Evolutionary conservation across 768 basidiomycete species (phyloP).

Genomic region (Lyophyllum semitale): DNA sequence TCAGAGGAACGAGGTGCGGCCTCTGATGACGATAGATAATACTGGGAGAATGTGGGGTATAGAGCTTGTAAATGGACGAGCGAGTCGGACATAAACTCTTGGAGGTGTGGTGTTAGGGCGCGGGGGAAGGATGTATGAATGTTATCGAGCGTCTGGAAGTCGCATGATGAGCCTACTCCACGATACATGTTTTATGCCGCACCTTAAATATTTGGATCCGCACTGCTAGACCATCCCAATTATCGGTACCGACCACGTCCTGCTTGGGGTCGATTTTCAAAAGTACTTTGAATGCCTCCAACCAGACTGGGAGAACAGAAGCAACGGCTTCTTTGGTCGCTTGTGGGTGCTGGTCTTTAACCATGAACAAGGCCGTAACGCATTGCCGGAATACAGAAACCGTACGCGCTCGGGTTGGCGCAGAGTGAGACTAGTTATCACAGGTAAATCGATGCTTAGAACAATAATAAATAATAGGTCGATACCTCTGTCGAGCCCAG

Average conservation of each 20-base stretch:
- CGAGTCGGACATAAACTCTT: slow-evolving; percentile 57
- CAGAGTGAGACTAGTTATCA: slow-evolving; percentile 57
- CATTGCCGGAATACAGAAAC: slow-evolving; percentile 91
- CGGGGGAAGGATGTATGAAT: slow-evolving; percentile 84
- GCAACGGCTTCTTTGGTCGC: slow-evolving; percentile 82
- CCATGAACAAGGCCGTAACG: slow-evolving; percentile 88
- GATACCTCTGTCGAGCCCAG: slow-evolving; percentile 73
- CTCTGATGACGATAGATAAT: slow-evolving; percentile 59
- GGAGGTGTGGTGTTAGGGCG: slow-evolving; percentile 62
- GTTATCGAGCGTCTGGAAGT: slow-evolving; percentile 69
- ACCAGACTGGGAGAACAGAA: slow-evolving; percentile 84
- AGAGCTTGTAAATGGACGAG: slow-evolving; percentile 61
- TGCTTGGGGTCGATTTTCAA: slow-evolving; percentile 61
- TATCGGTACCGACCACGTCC: slow-evolving; percentile 58
- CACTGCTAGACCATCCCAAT: slow-evolving; percentile 84
- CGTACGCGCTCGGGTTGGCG: slow-evolving; percentile 82
- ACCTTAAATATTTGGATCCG: slow-evolving; percentile 88
- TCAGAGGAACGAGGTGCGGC: slow-evolving; percentile 68
- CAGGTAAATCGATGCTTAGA: not conserved
- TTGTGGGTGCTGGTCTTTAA: slow-evolving; percentile 89
- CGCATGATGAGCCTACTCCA: not conserved
- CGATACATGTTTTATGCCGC: slow-evolving; percentile 12
- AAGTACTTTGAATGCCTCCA: slow-evolving; percentile 85
- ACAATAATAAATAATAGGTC: slow-evolving; percentile 10
- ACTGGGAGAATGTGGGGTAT: slow-evolving; percentile 60